Percentiles rank a stretch among this genome's conserved stretches.
phyloP scores from a whole-genome alignment of 768 basidiomycete species.

The Gymnopilus dilepis region DNA sequence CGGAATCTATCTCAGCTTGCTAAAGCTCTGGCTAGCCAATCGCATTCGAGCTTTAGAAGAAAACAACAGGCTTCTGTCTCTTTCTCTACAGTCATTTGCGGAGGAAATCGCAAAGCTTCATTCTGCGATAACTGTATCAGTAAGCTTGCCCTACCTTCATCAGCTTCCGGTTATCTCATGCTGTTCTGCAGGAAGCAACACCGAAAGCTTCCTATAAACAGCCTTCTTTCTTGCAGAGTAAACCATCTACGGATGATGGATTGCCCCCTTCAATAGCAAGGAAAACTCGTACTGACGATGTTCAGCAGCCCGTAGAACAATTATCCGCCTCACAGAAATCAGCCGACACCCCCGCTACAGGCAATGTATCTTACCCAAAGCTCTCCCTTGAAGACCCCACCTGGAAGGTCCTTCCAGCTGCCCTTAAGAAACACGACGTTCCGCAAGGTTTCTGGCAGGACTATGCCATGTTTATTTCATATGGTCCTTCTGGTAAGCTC shows the following conservation, averaged over 20 bases:
- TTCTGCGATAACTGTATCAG: conserved; percentile 43
- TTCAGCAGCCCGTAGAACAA: not conserved
- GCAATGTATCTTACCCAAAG: conserved; percentile 40
- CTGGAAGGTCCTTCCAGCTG: conserved; percentile 98
- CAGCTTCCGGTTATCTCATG: not conserved
- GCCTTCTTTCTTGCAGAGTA: conserved; percentile 13
- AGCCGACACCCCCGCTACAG: not conserved
- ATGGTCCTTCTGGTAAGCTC: conserved; percentile 80
- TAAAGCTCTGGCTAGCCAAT: conserved; percentile 49
- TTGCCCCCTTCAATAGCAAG: conserved; percentile 31
- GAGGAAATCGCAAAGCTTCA: conserved; percentile 62
- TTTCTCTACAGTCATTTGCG: conserved; percentile 59
- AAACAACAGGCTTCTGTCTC: conserved; percentile 72
- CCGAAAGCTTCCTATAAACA: conserved; percentile 30
- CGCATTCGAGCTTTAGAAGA: conserved; percentile 73
- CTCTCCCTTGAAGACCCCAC: conserved; percentile 96
- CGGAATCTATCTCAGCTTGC: conserved; percentile 12
- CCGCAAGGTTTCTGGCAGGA: conserved; percentile 97
- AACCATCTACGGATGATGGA: conserved; percentile 1
- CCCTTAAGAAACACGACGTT: conserved; percentile 97
- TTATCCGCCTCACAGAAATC: not conserved
- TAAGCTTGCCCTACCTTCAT: conserved; percentile 20
- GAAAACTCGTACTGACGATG: not conserved
- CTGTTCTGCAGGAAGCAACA: conserved; percentile 14
- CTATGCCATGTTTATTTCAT: conserved; percentile 99